Percentiles rank a stretch among this genome's conserved stretches.
phyloP scores from a whole-genome alignment of 1,139 yeast genomes.

The Lizanozyma gosingica region DNA sequence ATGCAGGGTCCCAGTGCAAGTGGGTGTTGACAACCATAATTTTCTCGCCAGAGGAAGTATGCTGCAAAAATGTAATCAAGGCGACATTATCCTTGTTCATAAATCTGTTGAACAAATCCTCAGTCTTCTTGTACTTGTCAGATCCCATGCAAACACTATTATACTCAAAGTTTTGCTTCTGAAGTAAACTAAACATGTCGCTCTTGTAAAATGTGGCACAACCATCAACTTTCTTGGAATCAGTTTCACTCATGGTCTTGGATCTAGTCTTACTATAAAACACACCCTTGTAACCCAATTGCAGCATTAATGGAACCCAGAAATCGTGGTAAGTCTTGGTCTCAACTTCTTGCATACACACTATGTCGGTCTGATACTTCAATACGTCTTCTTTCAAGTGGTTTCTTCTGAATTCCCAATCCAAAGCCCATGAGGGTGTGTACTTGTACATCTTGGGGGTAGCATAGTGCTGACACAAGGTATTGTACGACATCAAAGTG shows the following conservation, averaged over 20 bases:
- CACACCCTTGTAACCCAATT: slow-evolving; percentile 70
- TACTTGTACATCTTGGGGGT: slow-evolving; percentile 86
- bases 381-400: slow-evolving; percentile 65
- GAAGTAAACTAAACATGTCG: slow-evolving; percentile 59
- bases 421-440: slow-evolving; percentile 95
- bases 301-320: slow-evolving; percentile 70
- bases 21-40: slow-evolving; percentile 83
- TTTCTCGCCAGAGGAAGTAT: slow-evolving; percentile 59
- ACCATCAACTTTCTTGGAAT: slow-evolving; percentile 90
- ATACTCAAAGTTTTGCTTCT: slow-evolving; percentile 73
- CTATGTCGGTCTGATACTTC: slow-evolving; percentile 57
- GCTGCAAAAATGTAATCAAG: slow-evolving; percentile 69
- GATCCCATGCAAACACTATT: slow-evolving; percentile 82
- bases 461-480: slow-evolving; percentile 92
- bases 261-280: slow-evolving; percentile 89
- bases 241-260: slow-evolving; percentile 78
- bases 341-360: slow-evolving; percentile 95
- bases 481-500: slow-evolving; percentile 80
- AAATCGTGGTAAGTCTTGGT: slow-evolving; percentile 76
- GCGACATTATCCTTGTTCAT: slow-evolving; percentile 96
- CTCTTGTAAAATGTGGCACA: slow-evolving; percentile 85
- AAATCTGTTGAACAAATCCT: slow-evolving; percentile 90
- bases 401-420: slow-evolving; percentile 87
- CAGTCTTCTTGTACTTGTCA: slow-evolving; percentile 85
- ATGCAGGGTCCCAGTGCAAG: slow-evolving; percentile 97